Conservation (phyloP, 768 basidiomycete genomes). For the Boletus rubropictus region DNA sequence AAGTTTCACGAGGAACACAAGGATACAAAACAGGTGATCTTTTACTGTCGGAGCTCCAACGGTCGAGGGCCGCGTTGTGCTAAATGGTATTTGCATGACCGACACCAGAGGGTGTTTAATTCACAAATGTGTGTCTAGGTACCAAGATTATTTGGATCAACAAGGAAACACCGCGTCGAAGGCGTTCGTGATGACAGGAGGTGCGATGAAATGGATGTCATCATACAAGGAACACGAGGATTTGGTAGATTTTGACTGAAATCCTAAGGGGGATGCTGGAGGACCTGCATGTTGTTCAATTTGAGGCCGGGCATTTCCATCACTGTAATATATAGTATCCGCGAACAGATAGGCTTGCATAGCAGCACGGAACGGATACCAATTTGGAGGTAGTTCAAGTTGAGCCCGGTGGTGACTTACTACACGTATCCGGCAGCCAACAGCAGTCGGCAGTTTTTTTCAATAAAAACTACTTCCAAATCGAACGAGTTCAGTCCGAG, state of each 20-base stretch:
- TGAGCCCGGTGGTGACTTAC: too few relatives aligned
- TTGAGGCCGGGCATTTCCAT: too few relatives aligned
- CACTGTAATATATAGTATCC: too few relatives aligned
- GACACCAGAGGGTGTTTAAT: not conserved
- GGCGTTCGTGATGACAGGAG: slow-evolving; percentile 40
- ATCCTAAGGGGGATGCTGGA: too few relatives aligned
- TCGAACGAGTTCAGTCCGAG: too few relatives aligned
- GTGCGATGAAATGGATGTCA: slow-evolving; percentile 36
- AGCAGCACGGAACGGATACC: too few relatives aligned
- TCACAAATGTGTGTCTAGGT: slow-evolving; percentile 30
- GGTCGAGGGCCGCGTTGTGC: slow-evolving; percentile 52
- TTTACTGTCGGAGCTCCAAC: slow-evolving; percentile 49
- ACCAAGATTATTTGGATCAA: slow-evolving; percentile 43
- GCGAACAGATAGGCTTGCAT: too few relatives aligned
- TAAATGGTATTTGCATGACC: slow-evolving; percentile 38
- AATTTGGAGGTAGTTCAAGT: too few relatives aligned
- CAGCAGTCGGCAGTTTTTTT: too few relatives aligned
- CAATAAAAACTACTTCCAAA: too few relatives aligned
- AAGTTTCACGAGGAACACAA: slow-evolving; percentile 38
- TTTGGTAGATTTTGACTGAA: slow-evolving; percentile 20
- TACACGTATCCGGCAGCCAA: too few relatives aligned
- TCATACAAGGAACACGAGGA: slow-evolving; percentile 27
- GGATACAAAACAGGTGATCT: slow-evolving; percentile 40
- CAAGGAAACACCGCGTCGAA: slow-evolving; percentile 30
- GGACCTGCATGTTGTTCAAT: too few relatives aligned